A percentile compares a stretch with the other conserved stretches of the same genome.
Evolutionary conservation across 805 yeast species (phyloP).

Genomic region (Komagataella kurtzmanii): DNA sequence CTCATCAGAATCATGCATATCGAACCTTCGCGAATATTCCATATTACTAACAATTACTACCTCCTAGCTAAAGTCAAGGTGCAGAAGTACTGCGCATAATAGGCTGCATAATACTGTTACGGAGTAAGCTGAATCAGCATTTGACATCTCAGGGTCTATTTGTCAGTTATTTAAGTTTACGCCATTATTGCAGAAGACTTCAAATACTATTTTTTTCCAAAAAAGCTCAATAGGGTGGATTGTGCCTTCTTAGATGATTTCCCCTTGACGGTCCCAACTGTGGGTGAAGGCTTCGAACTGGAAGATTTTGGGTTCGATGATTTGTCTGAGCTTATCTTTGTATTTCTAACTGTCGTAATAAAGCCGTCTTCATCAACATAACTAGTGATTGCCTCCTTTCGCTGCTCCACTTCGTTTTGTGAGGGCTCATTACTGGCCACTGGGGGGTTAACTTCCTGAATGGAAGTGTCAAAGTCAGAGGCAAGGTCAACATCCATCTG

Average conservation of each 20-base stretch:
- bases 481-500: not conserved
- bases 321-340: conserved; percentile 5
- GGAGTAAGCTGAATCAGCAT: too few species aligned
- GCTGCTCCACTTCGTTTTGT: conserved; percentile 5
- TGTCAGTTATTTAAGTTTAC: not conserved
- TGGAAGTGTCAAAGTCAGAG: not conserved
- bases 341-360: conserved; percentile 18
- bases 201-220: conserved; percentile 20
- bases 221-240: conserved; percentile 32
- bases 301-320: conserved; percentile 4
- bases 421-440: not conserved
- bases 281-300: conserved; percentile 4
- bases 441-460: conserved; percentile 3
- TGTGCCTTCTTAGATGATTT: conserved; percentile 16
- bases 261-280: not conserved
- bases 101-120: not conserved
- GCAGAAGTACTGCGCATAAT: not conserved
- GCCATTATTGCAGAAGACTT: not conserved
- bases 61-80: not conserved
- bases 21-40: not conserved
- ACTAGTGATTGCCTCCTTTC: conserved; percentile 7
- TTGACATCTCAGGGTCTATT: too few species aligned
- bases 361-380: conserved; percentile 39
- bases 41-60: not conserved
- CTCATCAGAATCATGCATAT: not conserved